Evolutionary conservation across 331 rosid genomes (phyloP).

Genomic region (Acacia concinna): DNA sequence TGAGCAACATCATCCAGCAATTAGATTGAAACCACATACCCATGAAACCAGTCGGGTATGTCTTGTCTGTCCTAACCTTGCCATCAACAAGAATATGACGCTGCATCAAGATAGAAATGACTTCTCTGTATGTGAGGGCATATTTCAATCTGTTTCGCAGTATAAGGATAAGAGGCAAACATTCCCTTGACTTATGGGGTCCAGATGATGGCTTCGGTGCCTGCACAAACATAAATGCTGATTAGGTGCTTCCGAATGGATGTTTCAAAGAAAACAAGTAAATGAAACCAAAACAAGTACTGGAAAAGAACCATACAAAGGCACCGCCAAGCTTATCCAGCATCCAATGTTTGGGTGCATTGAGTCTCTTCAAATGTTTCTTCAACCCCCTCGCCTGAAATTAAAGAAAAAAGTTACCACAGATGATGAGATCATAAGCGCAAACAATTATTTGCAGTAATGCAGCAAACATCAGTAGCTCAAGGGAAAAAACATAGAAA

Average conservation of each 20-base stretch:
- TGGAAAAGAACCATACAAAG: constrained; percentile 15
- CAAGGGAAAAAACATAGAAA: not conserved
- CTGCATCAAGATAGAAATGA: constrained; percentile 63
- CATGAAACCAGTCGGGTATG: constrained; percentile 65
- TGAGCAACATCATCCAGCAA: not conserved
- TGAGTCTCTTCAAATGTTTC: constrained; percentile 36
- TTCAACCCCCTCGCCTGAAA: constrained; percentile 32
- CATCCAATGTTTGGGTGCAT: constrained; percentile 31
- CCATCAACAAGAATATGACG: constrained; percentile 63
- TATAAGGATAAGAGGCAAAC: constrained; percentile 63
- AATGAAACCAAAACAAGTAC: not conserved
- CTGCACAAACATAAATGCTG: constrained; percentile 26
- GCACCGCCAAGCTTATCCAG: constrained; percentile 35
- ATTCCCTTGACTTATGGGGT: constrained; percentile 69
- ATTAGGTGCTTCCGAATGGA: not conserved
- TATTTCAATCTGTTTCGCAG: constrained; percentile 67
- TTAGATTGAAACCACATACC: constrained; percentile 39
- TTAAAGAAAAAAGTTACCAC: not conserved
- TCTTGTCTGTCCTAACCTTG: constrained; percentile 67
- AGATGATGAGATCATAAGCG: not conserved
- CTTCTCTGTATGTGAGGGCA: constrained; percentile 71
- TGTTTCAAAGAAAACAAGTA: not conserved
- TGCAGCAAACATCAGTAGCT: not conserved
- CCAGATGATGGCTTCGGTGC: constrained; percentile 81
- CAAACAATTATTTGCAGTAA: not conserved